Percentiles rank a stretch among this genome's conserved stretches.
Conservation (phyloP, 176 grass and related monocot genomes). For the Oryza longistaminata region DNA sequence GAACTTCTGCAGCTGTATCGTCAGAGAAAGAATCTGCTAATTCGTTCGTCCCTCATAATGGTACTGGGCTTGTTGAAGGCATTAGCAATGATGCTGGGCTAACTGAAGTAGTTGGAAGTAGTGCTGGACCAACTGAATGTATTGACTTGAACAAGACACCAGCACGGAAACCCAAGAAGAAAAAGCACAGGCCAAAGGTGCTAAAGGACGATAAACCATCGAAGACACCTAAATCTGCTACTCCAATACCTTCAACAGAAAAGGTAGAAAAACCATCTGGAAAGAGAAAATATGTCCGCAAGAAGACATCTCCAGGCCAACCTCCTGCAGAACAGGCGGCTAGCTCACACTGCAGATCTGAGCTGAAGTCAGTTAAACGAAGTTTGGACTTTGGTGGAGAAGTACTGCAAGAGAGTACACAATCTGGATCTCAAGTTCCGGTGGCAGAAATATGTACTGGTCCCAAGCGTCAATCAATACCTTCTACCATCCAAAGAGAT, state of each 20-base stretch:
- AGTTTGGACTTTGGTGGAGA: slow-evolving; percentile 55
- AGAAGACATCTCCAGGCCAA: slow-evolving; percentile 44
- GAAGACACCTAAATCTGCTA: slow-evolving; percentile 44
- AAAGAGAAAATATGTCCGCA: slow-evolving; percentile 82
- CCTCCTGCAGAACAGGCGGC: slow-evolving; percentile 10
- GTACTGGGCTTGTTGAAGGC: slow-evolving; percentile 14
- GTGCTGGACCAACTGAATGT: slow-evolving; percentile 33
- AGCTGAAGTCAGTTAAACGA: slow-evolving; percentile 43
- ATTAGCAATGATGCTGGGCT: neutral
- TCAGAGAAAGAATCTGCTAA: slow-evolving; percentile 22
- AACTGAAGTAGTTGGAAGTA: slow-evolving; percentile 26
- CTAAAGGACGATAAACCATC: slow-evolving; percentile 46
- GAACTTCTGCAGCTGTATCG: slow-evolving; percentile 12
- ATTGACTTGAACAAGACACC: slow-evolving; percentile 78
- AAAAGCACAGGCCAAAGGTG: slow-evolving; percentile 75
- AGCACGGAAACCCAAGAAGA: slow-evolving; percentile 54
- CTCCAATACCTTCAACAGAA: slow-evolving; percentile 45
- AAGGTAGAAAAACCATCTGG: slow-evolving; percentile 50
- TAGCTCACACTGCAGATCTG: slow-evolving; percentile 19
- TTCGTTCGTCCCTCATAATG: neutral
- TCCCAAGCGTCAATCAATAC: slow-evolving; percentile 16
- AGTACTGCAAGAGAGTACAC: slow-evolving; percentile 35
- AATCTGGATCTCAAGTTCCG: slow-evolving; percentile 17
- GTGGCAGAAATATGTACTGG: slow-evolving; percentile 14
- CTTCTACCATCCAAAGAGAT: slow-evolving; percentile 32